Conservation (phyloP, 208 protist genomes). For the Leptomonas seymouri region DNA sequence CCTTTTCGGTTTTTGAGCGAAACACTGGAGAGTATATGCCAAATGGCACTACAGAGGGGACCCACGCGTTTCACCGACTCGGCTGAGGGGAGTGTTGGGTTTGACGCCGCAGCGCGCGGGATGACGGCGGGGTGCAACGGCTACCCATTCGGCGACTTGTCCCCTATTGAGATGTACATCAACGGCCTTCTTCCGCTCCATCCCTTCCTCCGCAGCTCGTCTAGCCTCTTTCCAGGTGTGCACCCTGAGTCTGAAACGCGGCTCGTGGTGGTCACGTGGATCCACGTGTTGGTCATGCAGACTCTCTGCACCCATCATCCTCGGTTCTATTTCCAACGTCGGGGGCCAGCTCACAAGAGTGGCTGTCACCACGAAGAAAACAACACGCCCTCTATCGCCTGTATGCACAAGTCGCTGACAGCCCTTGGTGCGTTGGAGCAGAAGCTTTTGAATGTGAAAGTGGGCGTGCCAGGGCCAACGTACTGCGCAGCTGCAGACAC, state of each 20-base stretch:
- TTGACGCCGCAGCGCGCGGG: neutral
- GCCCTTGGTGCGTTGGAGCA: neutral
- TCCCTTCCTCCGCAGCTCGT: neutral
- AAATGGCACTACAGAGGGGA: neutral
- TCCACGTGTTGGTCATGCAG: constrained; percentile 14
- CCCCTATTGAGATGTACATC: constrained; percentile 7
- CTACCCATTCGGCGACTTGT: neutral
- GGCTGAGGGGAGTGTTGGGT: neutral
- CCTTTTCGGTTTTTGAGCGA: neutral
- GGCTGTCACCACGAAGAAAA: neutral
- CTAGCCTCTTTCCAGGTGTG: neutral
- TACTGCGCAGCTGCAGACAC: neutral
- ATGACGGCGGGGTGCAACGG: neutral
- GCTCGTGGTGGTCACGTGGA: constrained; percentile 19
- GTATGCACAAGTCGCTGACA: neutral
- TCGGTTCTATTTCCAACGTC: neutral
- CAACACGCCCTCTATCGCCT: neutral
- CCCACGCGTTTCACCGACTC: neutral
- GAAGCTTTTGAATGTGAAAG: neutral
- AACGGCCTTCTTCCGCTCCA: constrained; percentile 1
- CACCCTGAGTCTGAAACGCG: neutral
- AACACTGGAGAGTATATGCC: neutral
- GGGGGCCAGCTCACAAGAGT: too few relatives aligned
- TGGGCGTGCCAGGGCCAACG: neutral
- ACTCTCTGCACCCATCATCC: constrained; percentile 11